Conservation (phyloP, 305 asterid genomes). For the Fraxinus dipetala region DNA sequence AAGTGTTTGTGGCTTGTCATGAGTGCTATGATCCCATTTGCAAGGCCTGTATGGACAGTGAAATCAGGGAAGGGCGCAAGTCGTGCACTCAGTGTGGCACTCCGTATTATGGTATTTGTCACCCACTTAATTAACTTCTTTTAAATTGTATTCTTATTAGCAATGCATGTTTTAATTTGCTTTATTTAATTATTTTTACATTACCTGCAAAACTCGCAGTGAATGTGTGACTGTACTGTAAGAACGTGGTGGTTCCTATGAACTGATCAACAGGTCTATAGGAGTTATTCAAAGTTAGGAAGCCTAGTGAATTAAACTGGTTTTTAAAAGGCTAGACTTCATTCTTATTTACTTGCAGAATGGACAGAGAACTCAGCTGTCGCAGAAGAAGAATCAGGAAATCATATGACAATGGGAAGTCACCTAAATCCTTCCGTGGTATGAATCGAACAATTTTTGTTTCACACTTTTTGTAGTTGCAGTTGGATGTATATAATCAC, state of each 20-base stretch:
- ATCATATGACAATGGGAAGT: conserved; percentile 37
- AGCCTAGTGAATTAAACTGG: not conserved
- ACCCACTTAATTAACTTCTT: conserved; percentile 1
- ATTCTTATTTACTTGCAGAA: not conserved
- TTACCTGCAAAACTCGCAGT: not conserved
- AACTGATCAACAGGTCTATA: not conserved
- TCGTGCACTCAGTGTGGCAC: conserved; percentile 65
- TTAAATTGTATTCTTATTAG: not conserved
- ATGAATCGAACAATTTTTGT: not conserved
- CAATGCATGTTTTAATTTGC: not conserved
- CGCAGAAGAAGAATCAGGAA: conserved; percentile 39
- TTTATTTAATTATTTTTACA: not conserved
- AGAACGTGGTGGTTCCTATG: not conserved
- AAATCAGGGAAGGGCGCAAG: conserved; percentile 65
- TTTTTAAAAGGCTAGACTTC: not conserved
- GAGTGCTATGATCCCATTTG: conserved; percentile 75
- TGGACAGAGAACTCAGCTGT: conserved; percentile 33
- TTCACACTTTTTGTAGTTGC: not conserved
- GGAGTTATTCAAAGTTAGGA: not conserved
- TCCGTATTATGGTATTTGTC: conserved; percentile 58
- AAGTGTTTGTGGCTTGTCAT: conserved; percentile 70
- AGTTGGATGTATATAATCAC: conserved; percentile 3
- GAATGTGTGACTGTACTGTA: not conserved
- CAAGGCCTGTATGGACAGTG: conserved; percentile 62
- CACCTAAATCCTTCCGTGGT: conserved; percentile 47